Evolutionary conservation across 2,329 filamentous ascomycete species (phyloP).

Genomic region (Myriosclerotinia curreyana): DNA sequence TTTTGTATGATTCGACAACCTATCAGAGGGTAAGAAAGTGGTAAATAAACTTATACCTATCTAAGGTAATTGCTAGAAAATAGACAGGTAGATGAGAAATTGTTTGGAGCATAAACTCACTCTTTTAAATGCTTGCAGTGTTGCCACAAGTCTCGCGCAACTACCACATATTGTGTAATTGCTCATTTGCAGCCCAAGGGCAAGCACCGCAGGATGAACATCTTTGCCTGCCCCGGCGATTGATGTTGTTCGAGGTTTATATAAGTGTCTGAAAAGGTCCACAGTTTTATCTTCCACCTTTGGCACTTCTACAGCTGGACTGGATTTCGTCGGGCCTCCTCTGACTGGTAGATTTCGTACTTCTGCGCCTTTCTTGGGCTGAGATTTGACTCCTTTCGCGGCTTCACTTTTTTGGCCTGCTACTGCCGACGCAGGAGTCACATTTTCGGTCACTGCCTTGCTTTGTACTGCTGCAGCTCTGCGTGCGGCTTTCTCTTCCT

Average conservation of each 20-base stretch:
- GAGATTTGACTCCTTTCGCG: constrained; percentile 41
- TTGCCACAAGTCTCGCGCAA: constrained; percentile 82
- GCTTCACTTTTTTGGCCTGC: constrained; percentile 32
- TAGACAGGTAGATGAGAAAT: background rate
- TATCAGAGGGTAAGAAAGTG: constrained; percentile 41
- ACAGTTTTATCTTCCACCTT: constrained; percentile 63
- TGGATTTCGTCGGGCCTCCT: constrained; percentile 31
- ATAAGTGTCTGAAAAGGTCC: constrained; percentile 79
- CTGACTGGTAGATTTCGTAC: constrained; percentile 32
- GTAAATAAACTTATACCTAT: background rate
- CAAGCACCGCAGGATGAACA: constrained; percentile 81
- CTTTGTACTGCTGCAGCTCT: constrained; percentile 68
- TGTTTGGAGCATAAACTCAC: constrained; percentile 46
- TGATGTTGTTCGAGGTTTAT: constrained; percentile 66
- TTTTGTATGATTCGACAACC: constrained; percentile 91
- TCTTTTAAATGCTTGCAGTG: constrained; percentile 83
- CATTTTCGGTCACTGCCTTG: constrained; percentile 42
- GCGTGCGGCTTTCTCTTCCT: constrained; percentile 86
- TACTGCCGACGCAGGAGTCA: constrained; percentile 27
- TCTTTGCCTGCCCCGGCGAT: constrained; percentile 62
- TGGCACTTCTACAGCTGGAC: constrained; percentile 46
- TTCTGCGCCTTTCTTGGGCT: constrained; percentile 39
- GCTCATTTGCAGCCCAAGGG: constrained; percentile 82
- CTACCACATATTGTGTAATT: constrained; percentile 82
- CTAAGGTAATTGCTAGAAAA: background rate